phyloP scores from a whole-genome alignment of 768 basidiomycete species.

The Lactifluus pinguis region DNA sequence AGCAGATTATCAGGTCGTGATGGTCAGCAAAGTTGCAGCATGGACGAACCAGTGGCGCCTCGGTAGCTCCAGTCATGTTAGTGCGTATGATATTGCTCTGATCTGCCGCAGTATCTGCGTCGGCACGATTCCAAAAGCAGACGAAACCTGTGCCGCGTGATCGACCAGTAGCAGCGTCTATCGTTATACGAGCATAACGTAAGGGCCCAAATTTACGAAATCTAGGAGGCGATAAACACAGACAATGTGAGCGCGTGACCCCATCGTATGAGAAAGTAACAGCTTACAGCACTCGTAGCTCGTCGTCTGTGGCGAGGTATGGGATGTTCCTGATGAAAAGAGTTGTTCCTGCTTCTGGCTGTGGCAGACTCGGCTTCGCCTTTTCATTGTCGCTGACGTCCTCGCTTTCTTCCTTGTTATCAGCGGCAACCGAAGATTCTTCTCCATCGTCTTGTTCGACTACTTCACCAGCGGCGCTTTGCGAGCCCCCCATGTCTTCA shows the following conservation, averaged over 20 bases:
- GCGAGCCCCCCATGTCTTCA: slow-evolving; percentile 19
- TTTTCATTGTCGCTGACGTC: slow-evolving; percentile 25
- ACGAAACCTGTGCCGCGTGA: slow-evolving; percentile 94
- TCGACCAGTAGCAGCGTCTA: slow-evolving; percentile 74
- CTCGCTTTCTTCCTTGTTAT: slow-evolving; percentile 33
- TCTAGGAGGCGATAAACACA: slow-evolving; percentile 32
- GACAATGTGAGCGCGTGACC: neutral
- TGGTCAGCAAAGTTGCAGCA: neutral
- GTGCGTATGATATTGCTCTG: slow-evolving; percentile 65
- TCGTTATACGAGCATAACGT: slow-evolving; percentile 85
- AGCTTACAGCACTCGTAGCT: slow-evolving; percentile 72
- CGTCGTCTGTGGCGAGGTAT: slow-evolving; percentile 88
- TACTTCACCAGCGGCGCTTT: slow-evolving; percentile 30
- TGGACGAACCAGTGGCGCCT: slow-evolving; percentile 20
- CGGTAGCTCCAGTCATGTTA: slow-evolving; percentile 46
- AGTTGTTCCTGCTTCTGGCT: slow-evolving; percentile 82
- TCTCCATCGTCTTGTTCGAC: slow-evolving; percentile 36
- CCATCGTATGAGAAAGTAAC: neutral
- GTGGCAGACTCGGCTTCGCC: slow-evolving; percentile 52
- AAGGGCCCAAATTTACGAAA: slow-evolving; percentile 90
- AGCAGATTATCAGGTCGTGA: neutral
- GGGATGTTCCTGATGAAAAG: slow-evolving; percentile 92
- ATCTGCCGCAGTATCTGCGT: slow-evolving; percentile 77
- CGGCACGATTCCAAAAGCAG: slow-evolving; percentile 91
- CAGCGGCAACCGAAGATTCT: slow-evolving; percentile 11